Evolutionary conservation across 768 basidiomycete genomes (phyloP), one percentile per base, ranked within the genome.

Genomic region (Coprinopsis marcescibilis): DNA sequence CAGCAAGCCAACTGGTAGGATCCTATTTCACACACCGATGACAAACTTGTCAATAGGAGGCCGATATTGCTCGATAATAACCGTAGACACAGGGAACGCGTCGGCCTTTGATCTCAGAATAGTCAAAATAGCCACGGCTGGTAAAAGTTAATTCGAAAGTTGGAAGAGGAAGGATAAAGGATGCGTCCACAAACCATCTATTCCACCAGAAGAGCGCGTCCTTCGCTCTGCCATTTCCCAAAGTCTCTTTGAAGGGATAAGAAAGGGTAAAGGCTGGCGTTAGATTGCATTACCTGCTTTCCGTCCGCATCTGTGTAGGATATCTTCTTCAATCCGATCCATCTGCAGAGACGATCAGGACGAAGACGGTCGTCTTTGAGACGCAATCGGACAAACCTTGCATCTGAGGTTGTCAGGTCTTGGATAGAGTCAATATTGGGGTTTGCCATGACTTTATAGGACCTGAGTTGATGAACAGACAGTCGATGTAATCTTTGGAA

Each of bases 211-310:
- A 39, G 80, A 80, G 34, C 88, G 76, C 11, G 89, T 91, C 58
- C 80, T 87, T 29, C 94, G 75, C 55, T 89, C 83, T 8, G 93
- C 93, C 49, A 72, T 83, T 65, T 96, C 94, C 93, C 94, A 97
- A n/a, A 75, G 56, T 47, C 91, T 71, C 85, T 94, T 55, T 8
- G 34, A 38, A 35, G 15, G 26, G n/a, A 50, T 15, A 27, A 17
- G 44, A 36, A 48, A 20, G 20, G 39, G 29, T 43, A 25, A 20
- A 2, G 7, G 33, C 50, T n/a, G 26, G 23, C 46, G 19, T 30
- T n/a, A n/a, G n/a, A n/a, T n/a, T n/a, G n/a, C n/a, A n/a, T 15
- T 52, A 88, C 90, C 70, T 86, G 71, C 57, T 70, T 77, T 2
- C 92, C 91, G 11, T 81, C 78, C 52, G 81, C 73, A 68, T 96